phyloP scores from a whole-genome alignment of 306 rosid species.

The Corylus avellana region DNA sequence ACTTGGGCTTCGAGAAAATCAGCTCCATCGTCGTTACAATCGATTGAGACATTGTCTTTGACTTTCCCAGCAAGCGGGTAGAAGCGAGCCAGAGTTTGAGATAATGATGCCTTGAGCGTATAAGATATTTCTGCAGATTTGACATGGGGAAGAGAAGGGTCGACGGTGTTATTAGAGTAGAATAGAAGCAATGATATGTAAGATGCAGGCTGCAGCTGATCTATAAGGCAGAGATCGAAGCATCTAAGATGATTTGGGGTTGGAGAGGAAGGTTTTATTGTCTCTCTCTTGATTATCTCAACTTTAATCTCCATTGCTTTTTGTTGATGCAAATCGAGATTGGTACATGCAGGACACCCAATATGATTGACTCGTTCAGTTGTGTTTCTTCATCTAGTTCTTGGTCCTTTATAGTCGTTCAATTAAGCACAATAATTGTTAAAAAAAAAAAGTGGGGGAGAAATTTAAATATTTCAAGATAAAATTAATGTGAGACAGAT shows the following conservation, averaged over 20 bases:
- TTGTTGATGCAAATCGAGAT: too few relatives aligned
- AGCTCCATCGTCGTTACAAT: constrained; percentile 38
- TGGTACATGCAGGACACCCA: neutral
- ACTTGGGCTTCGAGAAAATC: constrained; percentile 33
- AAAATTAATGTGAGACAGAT: too few relatives aligned
- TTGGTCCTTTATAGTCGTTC: too few relatives aligned
- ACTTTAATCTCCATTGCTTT: neutral
- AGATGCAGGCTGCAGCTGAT: constrained; percentile 7
- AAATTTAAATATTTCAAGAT: too few relatives aligned
- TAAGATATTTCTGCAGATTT: neutral
- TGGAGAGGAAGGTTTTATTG: constrained; percentile 31
- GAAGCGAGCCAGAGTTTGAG: constrained; percentile 25
- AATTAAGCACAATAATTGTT: too few relatives aligned
- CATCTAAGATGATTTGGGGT: constrained; percentile 13
- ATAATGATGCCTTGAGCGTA: constrained; percentile 28
- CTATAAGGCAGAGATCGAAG: constrained; percentile 30
- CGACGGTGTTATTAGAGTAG: constrained; percentile 3
- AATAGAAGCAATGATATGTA: constrained; percentile 14
- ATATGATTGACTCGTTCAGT: too few relatives aligned
- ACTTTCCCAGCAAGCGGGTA: constrained; percentile 49
- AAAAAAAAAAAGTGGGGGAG: too few relatives aligned
- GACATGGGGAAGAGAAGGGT: neutral
- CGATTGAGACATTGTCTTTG: constrained; percentile 21
- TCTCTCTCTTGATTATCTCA: neutral
- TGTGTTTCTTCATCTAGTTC: neutral